phyloP scores from a whole-genome alignment of 805 yeast genomes.

The Kuraishia ogatae region DNA sequence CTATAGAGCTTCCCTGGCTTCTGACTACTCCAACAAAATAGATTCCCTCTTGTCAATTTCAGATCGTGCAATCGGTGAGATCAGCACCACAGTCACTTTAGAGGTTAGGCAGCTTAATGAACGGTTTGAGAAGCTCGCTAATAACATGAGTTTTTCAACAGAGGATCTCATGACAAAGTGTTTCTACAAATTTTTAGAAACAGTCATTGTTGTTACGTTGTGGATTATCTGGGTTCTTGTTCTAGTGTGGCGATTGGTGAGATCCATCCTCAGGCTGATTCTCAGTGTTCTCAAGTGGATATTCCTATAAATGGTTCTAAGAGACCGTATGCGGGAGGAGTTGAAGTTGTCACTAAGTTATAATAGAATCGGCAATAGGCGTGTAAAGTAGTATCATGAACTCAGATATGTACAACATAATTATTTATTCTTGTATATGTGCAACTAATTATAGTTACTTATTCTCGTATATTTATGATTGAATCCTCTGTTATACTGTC shows the following conservation, averaged over 20 bases:
- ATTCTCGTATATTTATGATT: no score
- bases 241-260: slow-evolving; percentile 31
- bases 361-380: no score
- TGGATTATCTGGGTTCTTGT: slow-evolving; percentile 53
- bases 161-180: slow-evolving; percentile 26
- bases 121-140: slow-evolving; percentile 32
- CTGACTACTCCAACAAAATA: slow-evolving; percentile 4
- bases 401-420: no score
- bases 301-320: slow-evolving; percentile 11
- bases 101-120: slow-evolving; percentile 49
- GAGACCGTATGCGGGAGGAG: neutral
- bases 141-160: slow-evolving; percentile 10
- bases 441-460: no score
- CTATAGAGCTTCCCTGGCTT: slow-evolving; percentile 4
- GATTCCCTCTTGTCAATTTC: slow-evolving; percentile 3
- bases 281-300: slow-evolving; percentile 18
- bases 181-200: slow-evolving; percentile 40
- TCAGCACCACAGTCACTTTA: slow-evolving; percentile 60
- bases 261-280: slow-evolving; percentile 10
- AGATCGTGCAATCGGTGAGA: slow-evolving; percentile 65
- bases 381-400: no score
- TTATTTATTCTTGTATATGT: no score
- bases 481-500: no score
- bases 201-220: slow-evolving; percentile 38
- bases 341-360: no score